Base-by-base conservation (phyloP, 2,329 filamentous ascomycete species). In the Colletotrichum kahawae region DNA sequence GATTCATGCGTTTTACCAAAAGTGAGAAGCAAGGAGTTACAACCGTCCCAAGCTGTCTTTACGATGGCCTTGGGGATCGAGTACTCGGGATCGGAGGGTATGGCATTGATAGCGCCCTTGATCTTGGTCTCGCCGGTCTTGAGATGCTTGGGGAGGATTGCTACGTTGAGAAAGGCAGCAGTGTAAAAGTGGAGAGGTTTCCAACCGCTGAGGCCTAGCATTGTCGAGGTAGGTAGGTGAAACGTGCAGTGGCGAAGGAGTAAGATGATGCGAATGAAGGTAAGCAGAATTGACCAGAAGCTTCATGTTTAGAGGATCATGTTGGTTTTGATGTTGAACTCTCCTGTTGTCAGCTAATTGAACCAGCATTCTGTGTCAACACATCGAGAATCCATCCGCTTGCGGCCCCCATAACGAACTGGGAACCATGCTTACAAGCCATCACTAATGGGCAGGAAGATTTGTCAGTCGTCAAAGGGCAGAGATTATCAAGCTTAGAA, bases 1-100 rank as follows among this genome's bases (percentile, higher is more conserved):
- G 0, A 0, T 4, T 48, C 0, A 13, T 48, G 43, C 1, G 1
- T 13, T 1, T 4, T 21, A 48, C 43, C 0, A 5, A n/a, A 48
- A 21, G 43, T 48, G n/a, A 48, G 43, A 12, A 48, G 43, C 43
- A 21, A 48, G 43, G 43, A 21, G 10, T 48, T 48, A 2, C 43
- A 48, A 5, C 43, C 43, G n/a, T 48, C 43, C n/a, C 43, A 48
- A 21, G 43, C 43, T 7, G 43, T 48, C 10, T 48, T 48, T 3
- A 48, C 43, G 0, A 48, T 48, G 5, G 43, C 43, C 43, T 48
- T 48, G n/a, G 43, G 43, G 10, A 48, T 21, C 0, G 5, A 21
- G 0, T 48, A 21, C 18, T 48, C 43, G 12, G 43, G 10, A 48
- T 48, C 10, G 18, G n/a, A 13, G 21, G 43, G 18, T 21, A 48